Evolutionary conservation across 805 yeast species (phyloP).

Genomic region (Candida saitoana): DNA sequence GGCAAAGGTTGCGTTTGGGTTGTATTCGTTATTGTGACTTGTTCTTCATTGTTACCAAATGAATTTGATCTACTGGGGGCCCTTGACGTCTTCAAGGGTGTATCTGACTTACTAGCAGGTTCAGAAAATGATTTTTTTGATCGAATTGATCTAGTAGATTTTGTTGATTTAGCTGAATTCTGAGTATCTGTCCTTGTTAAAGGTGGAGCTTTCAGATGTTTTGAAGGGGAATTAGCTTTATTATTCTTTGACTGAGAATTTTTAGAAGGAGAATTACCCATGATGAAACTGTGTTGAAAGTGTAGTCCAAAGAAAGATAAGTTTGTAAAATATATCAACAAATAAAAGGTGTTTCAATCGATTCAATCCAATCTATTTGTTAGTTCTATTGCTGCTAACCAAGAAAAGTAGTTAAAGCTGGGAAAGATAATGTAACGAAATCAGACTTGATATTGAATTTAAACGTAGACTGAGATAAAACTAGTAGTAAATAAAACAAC

Average conservation of each 20-base stretch:
- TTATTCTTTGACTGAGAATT: no score
- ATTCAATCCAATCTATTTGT: background rate
- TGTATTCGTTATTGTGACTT: conserved; percentile 6
- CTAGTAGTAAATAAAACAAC: no score
- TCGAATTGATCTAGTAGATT: conserved; percentile 44
- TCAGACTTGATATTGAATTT: no score
- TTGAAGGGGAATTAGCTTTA: conserved; percentile 55
- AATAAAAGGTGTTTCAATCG: background rate
- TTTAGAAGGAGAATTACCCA: conserved; percentile 37
- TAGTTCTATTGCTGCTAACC: no score
- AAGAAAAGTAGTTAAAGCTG: no score
- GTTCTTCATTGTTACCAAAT: background rate
- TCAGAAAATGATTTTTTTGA: conserved; percentile 28
- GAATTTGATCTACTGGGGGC: conserved; percentile 10
- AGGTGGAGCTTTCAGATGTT: conserved; percentile 35
- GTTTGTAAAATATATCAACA: no score
- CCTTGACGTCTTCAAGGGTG: background rate
- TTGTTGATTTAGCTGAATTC: conserved; percentile 46
- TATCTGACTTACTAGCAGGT: background rate
- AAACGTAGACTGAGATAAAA: no score
- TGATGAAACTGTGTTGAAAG: no score
- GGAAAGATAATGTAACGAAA: no score
- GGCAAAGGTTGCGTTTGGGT: conserved; percentile 2
- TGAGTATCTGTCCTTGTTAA: conserved; percentile 54
- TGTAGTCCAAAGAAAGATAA: no score